Evolutionary conservation across 768 basidiomycete genomes (phyloP).

Genomic region (Boletus rubescentipes): DNA sequence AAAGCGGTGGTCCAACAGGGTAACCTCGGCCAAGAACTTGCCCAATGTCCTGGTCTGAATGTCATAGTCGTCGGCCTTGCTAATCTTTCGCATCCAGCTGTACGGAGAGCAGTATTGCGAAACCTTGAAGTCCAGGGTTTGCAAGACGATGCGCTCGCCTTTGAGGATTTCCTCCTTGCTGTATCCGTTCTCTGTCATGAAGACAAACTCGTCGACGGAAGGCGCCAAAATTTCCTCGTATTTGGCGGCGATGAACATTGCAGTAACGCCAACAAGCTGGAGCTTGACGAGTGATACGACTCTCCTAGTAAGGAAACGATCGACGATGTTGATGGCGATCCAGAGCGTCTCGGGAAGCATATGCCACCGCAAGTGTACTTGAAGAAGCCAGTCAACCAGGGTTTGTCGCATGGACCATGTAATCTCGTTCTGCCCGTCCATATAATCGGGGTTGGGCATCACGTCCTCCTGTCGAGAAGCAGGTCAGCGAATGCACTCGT

Average conservation of each 20-base stretch:
- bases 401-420: conserved; percentile 94
- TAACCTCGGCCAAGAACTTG: conserved; percentile 97
- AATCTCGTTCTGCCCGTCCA: conserved; percentile 91
- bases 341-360: conserved; percentile 99
- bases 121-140: conserved; percentile 91
- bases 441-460: conserved; percentile 93
- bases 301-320: conserved; percentile 87
- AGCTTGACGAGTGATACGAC: conserved; percentile 88
- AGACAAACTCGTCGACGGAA: conserved; percentile 96
- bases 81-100: conserved; percentile 98
- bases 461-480: conserved; percentile 57
- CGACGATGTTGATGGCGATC: conserved; percentile 97
- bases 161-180: conserved; percentile 95
- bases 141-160: conserved; percentile 94
- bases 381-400: conserved; percentile 96
- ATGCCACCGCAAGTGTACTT: conserved; percentile 97
- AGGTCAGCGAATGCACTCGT: conserved; percentile 20
- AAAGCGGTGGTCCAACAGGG: conserved; percentile 90
- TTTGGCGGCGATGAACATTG: conserved; percentile 98
- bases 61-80: conserved; percentile 98
- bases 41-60: conserved; percentile 95
- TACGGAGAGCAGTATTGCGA: conserved; percentile 99
- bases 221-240: conserved; percentile 99
- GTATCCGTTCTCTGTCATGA: conserved; percentile 96
- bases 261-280: conserved; percentile 96